These are phyloP conservation scores for Hemisphaericaspora lyxosophila DNA, from an alignment of 1,139 yeast species.

Conservation along the genomic window DNA sequence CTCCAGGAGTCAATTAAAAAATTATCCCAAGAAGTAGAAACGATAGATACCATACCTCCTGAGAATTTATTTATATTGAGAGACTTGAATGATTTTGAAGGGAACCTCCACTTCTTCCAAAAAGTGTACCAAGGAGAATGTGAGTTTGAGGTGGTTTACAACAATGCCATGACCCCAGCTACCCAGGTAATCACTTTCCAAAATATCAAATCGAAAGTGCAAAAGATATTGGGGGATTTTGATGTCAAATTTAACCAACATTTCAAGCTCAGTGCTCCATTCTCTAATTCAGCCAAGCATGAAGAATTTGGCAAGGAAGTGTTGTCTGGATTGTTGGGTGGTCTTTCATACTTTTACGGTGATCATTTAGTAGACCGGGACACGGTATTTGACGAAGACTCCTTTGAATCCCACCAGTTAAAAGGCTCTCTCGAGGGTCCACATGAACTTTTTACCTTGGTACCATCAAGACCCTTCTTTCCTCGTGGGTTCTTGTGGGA, in stretches of 20 bases:
- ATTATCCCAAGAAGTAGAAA: conserved; percentile 39
- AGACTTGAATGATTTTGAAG: conserved; percentile 61
- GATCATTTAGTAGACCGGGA: conserved; percentile 78
- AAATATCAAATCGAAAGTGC: conserved; percentile 41
- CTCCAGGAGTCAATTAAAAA: conserved; percentile 64
- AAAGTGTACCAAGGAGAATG: conserved; percentile 72
- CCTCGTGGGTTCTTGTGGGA: conserved; percentile 99
- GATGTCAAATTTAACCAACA: conserved; percentile 54
- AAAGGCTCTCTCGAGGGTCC: conserved; percentile 64
- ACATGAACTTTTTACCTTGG: conserved; percentile 70
- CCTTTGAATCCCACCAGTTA: conserved; percentile 55
- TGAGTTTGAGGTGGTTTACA: conserved; percentile 71
- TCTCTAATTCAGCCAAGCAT: conserved; percentile 41
- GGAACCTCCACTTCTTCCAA: conserved; percentile 79
- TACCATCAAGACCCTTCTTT: conserved; percentile 91
- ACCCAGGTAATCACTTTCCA: conserved; percentile 42
- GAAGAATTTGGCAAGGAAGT: conserved; percentile 70
- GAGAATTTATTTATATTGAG: conserved; percentile 55
- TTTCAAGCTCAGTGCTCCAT: conserved; percentile 61
- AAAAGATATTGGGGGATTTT: conserved; percentile 38
- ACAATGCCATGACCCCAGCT: conserved; percentile 42
- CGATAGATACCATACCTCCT: conserved; percentile 39
- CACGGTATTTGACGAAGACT: conserved; percentile 64
- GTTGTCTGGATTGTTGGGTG: conserved; percentile 83
- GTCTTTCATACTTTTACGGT: conserved; percentile 88